phyloP scores from a whole-genome alignment of 768 basidiomycete genomes.

The Crepidotus variabilis region DNA sequence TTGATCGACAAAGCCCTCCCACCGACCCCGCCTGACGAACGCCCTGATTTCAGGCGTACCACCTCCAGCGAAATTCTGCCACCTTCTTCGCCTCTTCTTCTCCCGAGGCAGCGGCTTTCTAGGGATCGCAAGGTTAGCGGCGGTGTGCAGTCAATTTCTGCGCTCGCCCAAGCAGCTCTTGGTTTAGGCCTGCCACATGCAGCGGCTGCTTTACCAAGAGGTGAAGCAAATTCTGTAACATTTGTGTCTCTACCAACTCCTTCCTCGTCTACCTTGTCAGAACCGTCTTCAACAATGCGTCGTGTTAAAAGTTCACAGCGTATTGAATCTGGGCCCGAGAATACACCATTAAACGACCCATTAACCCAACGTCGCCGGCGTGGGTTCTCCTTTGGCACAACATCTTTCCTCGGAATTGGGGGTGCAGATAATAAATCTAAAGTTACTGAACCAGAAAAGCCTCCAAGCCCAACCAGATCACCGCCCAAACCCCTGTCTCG shows the following conservation, averaged over 20 bases:
- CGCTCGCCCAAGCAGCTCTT: conserved; percentile 52
- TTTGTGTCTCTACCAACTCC: conserved; percentile 30
- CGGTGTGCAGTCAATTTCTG: conserved; percentile 28
- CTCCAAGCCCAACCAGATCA: conserved; percentile 17
- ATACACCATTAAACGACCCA: conserved; percentile 13
- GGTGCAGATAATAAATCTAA: conserved; percentile 40
- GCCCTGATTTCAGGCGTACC: conserved; percentile 1
- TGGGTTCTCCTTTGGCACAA: conserved; percentile 54
- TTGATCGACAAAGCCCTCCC: conserved; percentile 49
- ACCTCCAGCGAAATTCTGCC: conserved; percentile 1
- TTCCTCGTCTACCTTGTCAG: conserved; percentile 1
- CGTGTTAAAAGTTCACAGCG: conserved; percentile 53
- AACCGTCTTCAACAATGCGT: conserved; percentile 28
- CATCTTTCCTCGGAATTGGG: conserved; percentile 33
- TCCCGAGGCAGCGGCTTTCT: conserved; percentile 1
- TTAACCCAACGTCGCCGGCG: conserved; percentile 34
- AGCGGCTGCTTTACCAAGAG: conserved; percentile 36
- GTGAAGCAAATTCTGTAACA: conserved; percentile 47
- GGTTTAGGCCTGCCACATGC: conserved; percentile 57
- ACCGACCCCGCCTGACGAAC: conserved; percentile 35
- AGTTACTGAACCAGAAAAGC: conserved; percentile 32
- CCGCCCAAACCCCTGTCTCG: conserved; percentile 43
- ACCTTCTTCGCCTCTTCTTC: conserved; percentile 3
- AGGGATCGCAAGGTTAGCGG: conserved; percentile 7
- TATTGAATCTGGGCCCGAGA: conserved; percentile 1